phyloP scores from a whole-genome alignment of 2,329 filamentous ascomycete species.

The Aspergillus clavatus region DNA sequence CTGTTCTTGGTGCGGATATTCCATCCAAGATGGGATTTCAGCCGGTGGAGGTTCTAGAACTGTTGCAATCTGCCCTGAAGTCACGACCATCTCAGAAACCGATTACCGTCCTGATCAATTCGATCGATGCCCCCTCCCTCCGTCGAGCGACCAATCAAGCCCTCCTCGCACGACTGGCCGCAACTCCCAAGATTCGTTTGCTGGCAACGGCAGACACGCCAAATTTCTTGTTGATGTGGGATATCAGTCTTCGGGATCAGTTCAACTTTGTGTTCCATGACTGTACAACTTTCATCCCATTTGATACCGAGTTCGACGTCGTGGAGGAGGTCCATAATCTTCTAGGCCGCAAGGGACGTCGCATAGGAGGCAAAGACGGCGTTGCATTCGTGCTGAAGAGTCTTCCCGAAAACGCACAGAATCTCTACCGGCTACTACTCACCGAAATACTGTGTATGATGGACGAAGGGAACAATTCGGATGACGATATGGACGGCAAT shows the following conservation, averaged over 20 bases:
- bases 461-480: conserved; percentile 47
- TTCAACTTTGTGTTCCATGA: conserved; percentile 92
- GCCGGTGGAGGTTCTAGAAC: conserved; percentile 63
- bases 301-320: conserved; percentile 69
- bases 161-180: conserved; percentile 69
- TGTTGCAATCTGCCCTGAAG: conserved; percentile 59
- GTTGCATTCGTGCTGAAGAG: conserved; percentile 86
- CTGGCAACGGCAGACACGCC: conserved; percentile 82
- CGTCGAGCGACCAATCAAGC: conserved; percentile 66
- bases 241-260: conserved; percentile 73
- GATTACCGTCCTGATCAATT: conserved; percentile 74
- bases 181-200: conserved; percentile 66
- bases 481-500: conserved; percentile 46
- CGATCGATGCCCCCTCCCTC: conserved; percentile 73
- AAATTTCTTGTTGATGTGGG: conserved; percentile 84
- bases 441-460: conserved; percentile 73
- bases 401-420: conserved; percentile 86
- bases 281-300: conserved; percentile 79
- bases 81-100: conserved; percentile 37
- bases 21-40: conserved; percentile 57
- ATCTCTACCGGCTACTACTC: conserved; percentile 77
- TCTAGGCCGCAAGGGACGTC: conserved; percentile 71
- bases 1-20: conserved; percentile 47
- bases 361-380: conserved; percentile 83
- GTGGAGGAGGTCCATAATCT: conserved; percentile 89